Evolutionary conservation across 257 asterid species (phyloP).

Genomic region (Gardenia jasminoides): DNA sequence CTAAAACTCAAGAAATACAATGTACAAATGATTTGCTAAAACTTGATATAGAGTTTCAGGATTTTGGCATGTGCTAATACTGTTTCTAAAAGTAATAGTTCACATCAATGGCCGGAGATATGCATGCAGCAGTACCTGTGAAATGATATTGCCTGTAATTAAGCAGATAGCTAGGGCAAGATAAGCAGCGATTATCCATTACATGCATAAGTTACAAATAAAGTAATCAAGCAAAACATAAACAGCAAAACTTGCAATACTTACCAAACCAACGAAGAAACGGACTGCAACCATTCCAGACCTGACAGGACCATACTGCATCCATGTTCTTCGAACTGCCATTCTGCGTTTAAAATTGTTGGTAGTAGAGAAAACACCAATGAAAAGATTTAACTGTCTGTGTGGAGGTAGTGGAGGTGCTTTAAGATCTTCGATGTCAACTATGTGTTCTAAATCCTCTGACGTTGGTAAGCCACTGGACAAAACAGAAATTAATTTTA

Average conservation of each 20-base stretch:
- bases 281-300: conserved; percentile 89
- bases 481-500: conserved; percentile 74
- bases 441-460: conserved; percentile 77
- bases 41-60: background rate
- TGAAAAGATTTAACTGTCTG: conserved; percentile 57
- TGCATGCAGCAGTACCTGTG: background rate
- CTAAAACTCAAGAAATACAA: background rate
- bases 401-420: conserved; percentile 56
- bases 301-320: conserved; percentile 87
- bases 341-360: conserved; percentile 95
- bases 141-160: background rate
- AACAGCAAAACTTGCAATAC: conserved; percentile 20
- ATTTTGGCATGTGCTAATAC: background rate
- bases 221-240: background rate
- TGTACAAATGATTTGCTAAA: background rate
- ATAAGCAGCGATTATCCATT: background rate
- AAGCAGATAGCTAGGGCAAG: background rate
- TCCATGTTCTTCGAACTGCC: conserved; percentile 99
- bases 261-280: conserved; percentile 97
- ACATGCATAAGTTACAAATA: too few relatives aligned
- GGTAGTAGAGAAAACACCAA: conserved; percentile 95
- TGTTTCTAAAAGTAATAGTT: background rate
- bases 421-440: conserved; percentile 76
- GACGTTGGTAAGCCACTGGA: conserved; percentile 96
- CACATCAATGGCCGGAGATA: background rate